Evolutionary conservation across 345 rosid species (phyloP).

Genomic region (Corchorus capsularis): DNA sequence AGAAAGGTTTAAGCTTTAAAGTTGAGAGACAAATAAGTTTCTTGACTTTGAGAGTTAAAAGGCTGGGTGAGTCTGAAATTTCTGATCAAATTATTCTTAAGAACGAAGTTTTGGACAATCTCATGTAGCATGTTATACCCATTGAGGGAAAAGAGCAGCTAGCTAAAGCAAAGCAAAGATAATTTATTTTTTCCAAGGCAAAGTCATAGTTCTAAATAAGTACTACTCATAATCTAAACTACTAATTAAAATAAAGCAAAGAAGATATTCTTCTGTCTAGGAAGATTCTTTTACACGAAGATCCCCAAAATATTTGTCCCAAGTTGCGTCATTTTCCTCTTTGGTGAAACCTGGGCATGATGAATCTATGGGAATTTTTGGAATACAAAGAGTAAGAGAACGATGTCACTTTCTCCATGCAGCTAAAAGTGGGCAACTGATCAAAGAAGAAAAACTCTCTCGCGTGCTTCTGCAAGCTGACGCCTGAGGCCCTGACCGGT

Average conservation of each 20-base stretch:
- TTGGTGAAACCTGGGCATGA: background rate
- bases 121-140: no score
- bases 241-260: background rate
- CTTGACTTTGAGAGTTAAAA: background rate
- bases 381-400: slow-evolving; percentile 17
- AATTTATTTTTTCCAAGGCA: background rate
- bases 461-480: slow-evolving; percentile 37
- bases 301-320: background rate
- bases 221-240: background rate
- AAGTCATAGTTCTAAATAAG: background rate
- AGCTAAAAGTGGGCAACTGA: slow-evolving; percentile 10
- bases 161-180: background rate
- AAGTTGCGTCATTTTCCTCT: background rate
- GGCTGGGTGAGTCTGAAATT: background rate
- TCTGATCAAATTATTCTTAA: background rate
- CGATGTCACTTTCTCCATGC: slow-evolving; percentile 22
- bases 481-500: slow-evolving; percentile 15
- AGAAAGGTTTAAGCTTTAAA: background rate
- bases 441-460: slow-evolving; percentile 2
- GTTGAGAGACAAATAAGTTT: background rate
- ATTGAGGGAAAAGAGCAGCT: no score
- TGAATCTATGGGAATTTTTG: background rate
- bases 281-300: background rate
- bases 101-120: background rate
- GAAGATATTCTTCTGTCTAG: background rate